Percentiles rank a stretch among this genome's conserved stretches.
phyloP scores from a whole-genome alignment of 345 rosid species.

The Gossypioides kirkii region DNA sequence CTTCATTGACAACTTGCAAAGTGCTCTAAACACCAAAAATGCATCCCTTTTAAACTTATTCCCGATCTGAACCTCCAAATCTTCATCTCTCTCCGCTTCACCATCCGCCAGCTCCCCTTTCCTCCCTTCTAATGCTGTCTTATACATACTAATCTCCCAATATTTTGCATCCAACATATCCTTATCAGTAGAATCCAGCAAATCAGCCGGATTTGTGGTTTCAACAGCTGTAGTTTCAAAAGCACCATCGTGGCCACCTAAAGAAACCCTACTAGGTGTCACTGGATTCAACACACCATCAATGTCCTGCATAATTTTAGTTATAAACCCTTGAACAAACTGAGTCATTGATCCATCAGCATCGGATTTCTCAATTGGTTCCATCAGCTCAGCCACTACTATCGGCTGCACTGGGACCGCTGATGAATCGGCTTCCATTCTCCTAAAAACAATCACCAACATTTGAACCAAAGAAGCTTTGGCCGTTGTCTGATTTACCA shows the following conservation, averaged over 20 bases:
- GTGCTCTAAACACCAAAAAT: slow-evolving; percentile 96
- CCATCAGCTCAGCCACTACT: slow-evolving; percentile 96
- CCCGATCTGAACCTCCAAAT: slow-evolving; percentile 94
- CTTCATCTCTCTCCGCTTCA: slow-evolving; percentile 83
- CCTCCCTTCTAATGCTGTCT: slow-evolving; percentile 94
- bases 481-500: slow-evolving; percentile 87
- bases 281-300: slow-evolving; percentile 43
- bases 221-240: slow-evolving; percentile 64
- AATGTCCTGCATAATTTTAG: slow-evolving; percentile 51
- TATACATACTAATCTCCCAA: slow-evolving; percentile 99
- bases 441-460: slow-evolving; percentile 90
- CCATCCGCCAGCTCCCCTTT: slow-evolving; percentile 96
- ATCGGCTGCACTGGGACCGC: slow-evolving; percentile 94
- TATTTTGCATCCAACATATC: slow-evolving; percentile 87
- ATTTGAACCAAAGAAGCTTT: slow-evolving; percentile 94
- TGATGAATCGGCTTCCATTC: slow-evolving; percentile 98
- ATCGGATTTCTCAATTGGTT: slow-evolving; percentile 69
- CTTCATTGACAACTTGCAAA: slow-evolving; percentile 97
- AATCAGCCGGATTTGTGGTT: slow-evolving; percentile 59
- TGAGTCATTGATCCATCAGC: slow-evolving; percentile 23
- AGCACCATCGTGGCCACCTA: slow-evolving; percentile 52
- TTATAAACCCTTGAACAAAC: slow-evolving; percentile 45
- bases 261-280: slow-evolving; percentile 27
- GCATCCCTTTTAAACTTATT: slow-evolving; percentile 97
- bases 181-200: slow-evolving; percentile 53